Base-by-base conservation (phyloP, 2,329 filamentous ascomycete genomes). In the Ascochyta fabae region DNA sequence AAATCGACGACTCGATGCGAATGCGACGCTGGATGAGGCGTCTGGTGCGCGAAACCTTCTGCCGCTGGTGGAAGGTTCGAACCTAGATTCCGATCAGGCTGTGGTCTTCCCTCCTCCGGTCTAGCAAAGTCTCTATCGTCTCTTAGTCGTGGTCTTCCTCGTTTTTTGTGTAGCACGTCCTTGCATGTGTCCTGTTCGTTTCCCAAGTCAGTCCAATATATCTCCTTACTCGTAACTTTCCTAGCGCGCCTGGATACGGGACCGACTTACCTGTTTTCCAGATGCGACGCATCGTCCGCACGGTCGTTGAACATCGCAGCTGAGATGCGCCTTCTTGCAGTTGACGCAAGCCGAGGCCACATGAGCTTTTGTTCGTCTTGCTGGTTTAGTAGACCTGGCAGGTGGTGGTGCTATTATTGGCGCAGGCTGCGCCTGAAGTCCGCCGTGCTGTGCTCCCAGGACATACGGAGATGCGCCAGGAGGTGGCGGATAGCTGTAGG, bases 81-180 rank as follows among this genome's bases (percentile, higher is more conserved):
- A 35, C 68, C 69, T 34, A 72, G 36, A 29, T 65, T 51, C 44
- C 70, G 69, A 26, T 64, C 65, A 42, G 68, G 58, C 31, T 59
- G 56, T 22, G 68, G 61, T 52, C 68, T 67, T 53, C 56, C 66
- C 59, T 72, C 71, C 33, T 71, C 68, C 40, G 57, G 60, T 58
- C 66, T 69, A 34, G 63, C 62, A 41, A 74, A 72, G 16, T 75
- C 68, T 55, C 74, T 71, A 47, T 75, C 72, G 69, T 94, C 90
- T 66, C 90, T 85, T 63, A 95, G 79, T 61, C 91, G 84, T 56
- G 91, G 91, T 44, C 91, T 84, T 38, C 91, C 91, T 65, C 91
- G 81, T 74, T 94, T 95, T 76, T 94, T 95, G 76, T 95, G 91
- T 69, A 92, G 88, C 31, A 95, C 90, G 75, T 95, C 91, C 65